Evolutionary conservation across 2,329 filamentous ascomycete species (phyloP).

Genomic region (Penicillium sp.): DNA sequence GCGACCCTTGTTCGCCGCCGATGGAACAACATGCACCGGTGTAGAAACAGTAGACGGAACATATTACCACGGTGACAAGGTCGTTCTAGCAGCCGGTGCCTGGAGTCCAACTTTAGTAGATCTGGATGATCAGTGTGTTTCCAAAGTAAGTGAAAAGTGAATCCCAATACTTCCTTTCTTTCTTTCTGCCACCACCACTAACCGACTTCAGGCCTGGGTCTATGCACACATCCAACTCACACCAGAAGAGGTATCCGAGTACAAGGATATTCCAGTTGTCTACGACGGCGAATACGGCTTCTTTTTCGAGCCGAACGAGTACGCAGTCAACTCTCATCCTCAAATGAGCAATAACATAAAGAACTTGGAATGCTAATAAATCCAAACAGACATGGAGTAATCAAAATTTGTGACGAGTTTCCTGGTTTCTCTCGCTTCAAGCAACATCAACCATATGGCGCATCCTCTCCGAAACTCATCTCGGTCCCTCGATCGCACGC

Average conservation of each 20-base stretch:
- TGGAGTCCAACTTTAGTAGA: conserved; percentile 17
- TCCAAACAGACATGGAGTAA: conserved; percentile 29
- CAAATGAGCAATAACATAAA: not conserved
- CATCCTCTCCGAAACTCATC: conserved; percentile 34
- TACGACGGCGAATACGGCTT: conserved; percentile 51
- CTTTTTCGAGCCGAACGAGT: conserved; percentile 50
- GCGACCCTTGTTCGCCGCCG: conserved; percentile 40
- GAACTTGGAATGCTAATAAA: not conserved
- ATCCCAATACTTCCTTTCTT: conserved; percentile 26
- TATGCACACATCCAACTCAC: conserved; percentile 49
- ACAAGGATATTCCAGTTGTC: conserved; percentile 46
- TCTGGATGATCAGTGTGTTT: conserved; percentile 45
- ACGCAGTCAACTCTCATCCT: conserved; percentile 9
- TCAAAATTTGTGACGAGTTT: conserved; percentile 53
- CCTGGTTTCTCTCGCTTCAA: conserved; percentile 41
- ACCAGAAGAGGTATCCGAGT: conserved; percentile 42
- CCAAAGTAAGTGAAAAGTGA: conserved; percentile 39
- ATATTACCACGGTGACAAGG: conserved; percentile 46
- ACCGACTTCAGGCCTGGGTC: conserved; percentile 41
- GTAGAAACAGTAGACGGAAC: conserved; percentile 46
- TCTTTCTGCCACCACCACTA: not conserved
- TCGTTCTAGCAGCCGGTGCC: conserved; percentile 42
- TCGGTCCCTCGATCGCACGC: conserved; percentile 19
- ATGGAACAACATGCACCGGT: conserved; percentile 40
- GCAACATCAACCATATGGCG: conserved; percentile 43